Evolutionary conservation across 1,139 yeast species (phyloP).

Genomic region (Candida sp.): DNA sequence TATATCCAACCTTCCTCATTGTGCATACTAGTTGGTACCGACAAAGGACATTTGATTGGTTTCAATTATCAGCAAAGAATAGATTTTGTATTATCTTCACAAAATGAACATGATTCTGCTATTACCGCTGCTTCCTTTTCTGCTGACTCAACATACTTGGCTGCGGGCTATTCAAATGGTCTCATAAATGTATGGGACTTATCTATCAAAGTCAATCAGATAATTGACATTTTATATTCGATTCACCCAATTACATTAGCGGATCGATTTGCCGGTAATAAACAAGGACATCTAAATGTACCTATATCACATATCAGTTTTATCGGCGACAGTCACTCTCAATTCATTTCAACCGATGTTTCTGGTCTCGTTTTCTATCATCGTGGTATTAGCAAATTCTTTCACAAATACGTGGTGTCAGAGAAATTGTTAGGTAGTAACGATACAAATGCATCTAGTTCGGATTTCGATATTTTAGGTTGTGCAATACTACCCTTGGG

Average conservation of each 20-base stretch:
- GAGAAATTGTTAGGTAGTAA: constrained; percentile 53
- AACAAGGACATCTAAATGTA: constrained; percentile 54
- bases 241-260: constrained; percentile 27
- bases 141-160: constrained; percentile 29
- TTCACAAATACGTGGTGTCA: constrained; percentile 49
- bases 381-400: constrained; percentile 51
- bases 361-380: constrained; percentile 62
- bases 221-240: constrained; percentile 16
- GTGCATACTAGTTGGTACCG: constrained; percentile 60
- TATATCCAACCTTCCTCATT: constrained; percentile 22
- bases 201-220: constrained; percentile 5
- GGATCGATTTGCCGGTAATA: constrained; percentile 22
- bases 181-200: constrained; percentile 28
- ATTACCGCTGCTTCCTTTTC: constrained; percentile 44
- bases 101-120: constrained; percentile 4
- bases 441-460: constrained; percentile 19
- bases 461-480: constrained; percentile 15
- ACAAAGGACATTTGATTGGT: constrained; percentile 52
- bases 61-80: constrained; percentile 64
- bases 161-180: constrained; percentile 34
- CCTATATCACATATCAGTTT: constrained; percentile 51
- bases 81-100: constrained; percentile 31
- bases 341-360: constrained; percentile 56
- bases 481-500: constrained; percentile 55
- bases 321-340: constrained; percentile 53